Base-by-base conservation (phyloP, 1,139 yeast species). In the Sugiyamaella paludigena region DNA sequence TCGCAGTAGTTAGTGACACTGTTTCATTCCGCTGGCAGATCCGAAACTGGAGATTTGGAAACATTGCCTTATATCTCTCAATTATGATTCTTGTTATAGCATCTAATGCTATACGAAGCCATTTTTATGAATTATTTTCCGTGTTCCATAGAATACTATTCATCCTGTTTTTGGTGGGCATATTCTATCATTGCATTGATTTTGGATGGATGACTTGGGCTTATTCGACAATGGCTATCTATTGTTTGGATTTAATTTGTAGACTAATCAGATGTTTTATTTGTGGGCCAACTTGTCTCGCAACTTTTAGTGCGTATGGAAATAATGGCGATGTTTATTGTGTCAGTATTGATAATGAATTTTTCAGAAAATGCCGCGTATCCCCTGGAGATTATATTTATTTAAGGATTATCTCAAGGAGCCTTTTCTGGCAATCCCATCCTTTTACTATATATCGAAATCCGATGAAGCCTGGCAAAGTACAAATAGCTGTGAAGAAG, bases 391-490 rank as follows among this genome's bases (percentile, higher is more conserved):
- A 44, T 28, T 48, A 40, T 33, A 41, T 40, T 33, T 36, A 38
- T 30, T 10, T 48, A 9, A 30, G 51, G 11, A 31, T 43, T 10
- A 63, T 81, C 36, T 47, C 57, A 26, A 53, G 51, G 47, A 48
- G 58, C 41, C 63, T 71, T 40, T 75, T 78, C 39, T 64, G 76
- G 62, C 88, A 84, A 61, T 78, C 84, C 0, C 91, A 84, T 65
- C 91, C 91, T 0, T 83, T 83, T 60, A 80, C 89, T 0, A 69
- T 79, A 24, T 74, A 78, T 43, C 61, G 57, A 27, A 51, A 53
- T 45, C 63, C 45, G 47, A 44, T 8, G 36, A 41, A 29, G 29
- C 45, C 44, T 32, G 28, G 2, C 16, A 43, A 13, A 19, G 36
- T 40, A 38, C 51, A 12, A 40, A 33, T 32, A 36, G 43, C 12